phyloP scores from a whole-genome alignment of 768 basidiomycete species.

The Chalciporus pseudorubinellus region DNA sequence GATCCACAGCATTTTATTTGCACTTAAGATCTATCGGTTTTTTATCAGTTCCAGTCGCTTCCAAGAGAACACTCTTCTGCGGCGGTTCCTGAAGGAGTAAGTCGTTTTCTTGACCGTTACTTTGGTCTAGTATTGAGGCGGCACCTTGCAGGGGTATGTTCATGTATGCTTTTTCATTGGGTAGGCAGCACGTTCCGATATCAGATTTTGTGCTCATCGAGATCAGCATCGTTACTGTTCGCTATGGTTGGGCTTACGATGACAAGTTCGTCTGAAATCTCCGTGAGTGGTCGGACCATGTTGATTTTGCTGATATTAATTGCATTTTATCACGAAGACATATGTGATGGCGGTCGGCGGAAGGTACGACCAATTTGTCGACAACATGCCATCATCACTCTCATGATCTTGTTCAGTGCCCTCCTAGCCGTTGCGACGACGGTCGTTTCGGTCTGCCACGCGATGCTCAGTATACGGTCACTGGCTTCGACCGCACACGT shows the following conservation, averaged over 20 bases:
- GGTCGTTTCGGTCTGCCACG: conserved; percentile 33
- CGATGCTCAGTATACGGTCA: conserved; percentile 42
- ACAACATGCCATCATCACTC: neutral
- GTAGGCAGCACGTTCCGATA: conserved; percentile 3
- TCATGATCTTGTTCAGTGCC: neutral
- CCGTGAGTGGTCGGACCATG: conserved; percentile 3
- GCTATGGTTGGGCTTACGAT: conserved; percentile 10
- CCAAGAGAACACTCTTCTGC: conserved; percentile 8
- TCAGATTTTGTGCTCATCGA: neutral
- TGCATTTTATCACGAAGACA: conserved; percentile 1
- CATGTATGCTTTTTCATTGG: conserved; percentile 20
- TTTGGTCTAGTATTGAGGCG: neutral
- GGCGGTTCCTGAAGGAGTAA: conserved; percentile 20
- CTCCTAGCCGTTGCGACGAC: conserved; percentile 8
- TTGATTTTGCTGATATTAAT: neutral
- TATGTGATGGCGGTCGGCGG: conserved; percentile 6
- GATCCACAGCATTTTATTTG: conserved; percentile 14
- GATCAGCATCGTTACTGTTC: conserved; percentile 17
- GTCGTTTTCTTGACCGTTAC: neutral
- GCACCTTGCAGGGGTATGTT: conserved; percentile 18
- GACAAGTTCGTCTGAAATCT: conserved; percentile 1
- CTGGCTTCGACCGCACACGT: conserved; percentile 41
- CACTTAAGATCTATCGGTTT: conserved; percentile 14
- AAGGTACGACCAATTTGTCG: conserved; percentile 4
- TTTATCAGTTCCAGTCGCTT: conserved; percentile 7